A percentile compares a stretch with the other conserved stretches of the same genome.
phyloP scores from a whole-genome alignment of 768 basidiomycete genomes.

The Trametes elegans region DNA sequence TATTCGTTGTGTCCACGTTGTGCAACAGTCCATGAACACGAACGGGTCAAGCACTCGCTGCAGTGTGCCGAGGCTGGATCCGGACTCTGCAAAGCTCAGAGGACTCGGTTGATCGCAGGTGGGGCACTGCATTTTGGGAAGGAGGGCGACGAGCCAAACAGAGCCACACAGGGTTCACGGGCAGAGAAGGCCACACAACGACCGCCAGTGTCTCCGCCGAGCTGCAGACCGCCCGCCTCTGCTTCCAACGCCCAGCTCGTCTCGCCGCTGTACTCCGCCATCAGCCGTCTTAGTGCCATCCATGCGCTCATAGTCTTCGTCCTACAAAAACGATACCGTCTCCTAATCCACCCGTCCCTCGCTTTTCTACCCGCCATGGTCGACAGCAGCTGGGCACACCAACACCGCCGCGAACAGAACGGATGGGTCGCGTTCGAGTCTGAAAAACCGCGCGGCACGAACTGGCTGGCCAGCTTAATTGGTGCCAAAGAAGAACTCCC shows the following conservation, averaged over 20 bases:
- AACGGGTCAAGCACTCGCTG: too few relatives aligned
- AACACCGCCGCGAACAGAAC: conserved; percentile 6
- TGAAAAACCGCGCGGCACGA: conserved; percentile 14
- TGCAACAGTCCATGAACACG: too few relatives aligned
- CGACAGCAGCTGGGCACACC: conserved; percentile 15
- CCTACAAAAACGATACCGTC: background rate
- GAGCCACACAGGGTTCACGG: background rate
- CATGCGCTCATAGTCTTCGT: conserved; percentile 17
- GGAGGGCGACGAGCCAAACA: conserved; percentile 3
- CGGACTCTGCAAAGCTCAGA: too few relatives aligned
- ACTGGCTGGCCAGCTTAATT: conserved; percentile 24
- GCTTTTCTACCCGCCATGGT: conserved; percentile 10
- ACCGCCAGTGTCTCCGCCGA: background rate
- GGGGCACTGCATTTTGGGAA: conserved; percentile 3
- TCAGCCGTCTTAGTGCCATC: conserved; percentile 15
- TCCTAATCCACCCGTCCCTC: conserved; percentile 3
- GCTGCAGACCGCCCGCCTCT: background rate
- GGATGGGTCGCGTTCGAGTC: conserved; percentile 13
- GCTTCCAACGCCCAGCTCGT: conserved; percentile 8
- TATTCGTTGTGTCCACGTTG: too few relatives aligned
- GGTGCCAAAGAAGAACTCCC: conserved; percentile 15
- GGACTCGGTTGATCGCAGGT: background rate
- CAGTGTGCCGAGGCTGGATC: too few relatives aligned
- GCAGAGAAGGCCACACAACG: background rate
- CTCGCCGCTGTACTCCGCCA: conserved; percentile 1